Evolutionary conservation across 179 eudicot species (phyloP).

Genomic region (Beta corolliflora): DNA sequence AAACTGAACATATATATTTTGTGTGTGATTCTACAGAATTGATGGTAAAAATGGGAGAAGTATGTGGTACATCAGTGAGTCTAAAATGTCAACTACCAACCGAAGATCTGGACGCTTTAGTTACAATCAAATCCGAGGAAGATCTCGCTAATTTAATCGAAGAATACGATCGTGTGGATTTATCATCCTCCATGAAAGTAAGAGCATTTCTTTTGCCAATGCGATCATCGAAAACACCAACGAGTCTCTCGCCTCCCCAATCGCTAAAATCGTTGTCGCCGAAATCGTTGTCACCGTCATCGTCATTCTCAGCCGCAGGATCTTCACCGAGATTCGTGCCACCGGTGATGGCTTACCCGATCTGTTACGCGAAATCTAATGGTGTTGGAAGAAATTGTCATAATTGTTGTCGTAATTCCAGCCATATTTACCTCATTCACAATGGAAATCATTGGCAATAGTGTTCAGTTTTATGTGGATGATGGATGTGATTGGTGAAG

Average conservation of each 20-base stretch:
- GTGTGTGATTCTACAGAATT: conserved; percentile 45
- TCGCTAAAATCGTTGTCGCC: conserved; percentile 35
- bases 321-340: conserved; percentile 24
- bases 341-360: conserved; percentile 31
- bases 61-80: conserved; percentile 58
- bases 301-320: conserved; percentile 29
- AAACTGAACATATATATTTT: neutral
- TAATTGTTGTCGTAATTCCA: conserved; percentile 38
- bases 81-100: conserved; percentile 72
- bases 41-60: conserved; percentile 55
- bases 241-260: conserved; percentile 42
- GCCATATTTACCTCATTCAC: conserved; percentile 50
- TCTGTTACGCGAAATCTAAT: conserved; percentile 31
- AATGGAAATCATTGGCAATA: conserved; percentile 69
- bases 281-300: conserved; percentile 34
- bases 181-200: conserved; percentile 50
- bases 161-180: conserved; percentile 55
- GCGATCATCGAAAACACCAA: conserved; percentile 20
- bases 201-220: conserved; percentile 53
- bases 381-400: conserved; percentile 14
- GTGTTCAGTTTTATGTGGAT: neutral
- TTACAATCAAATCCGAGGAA: conserved; percentile 74
- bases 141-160: conserved; percentile 71
- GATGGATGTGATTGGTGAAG: neutral
- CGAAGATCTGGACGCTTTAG: conserved; percentile 75